phyloP scores from a whole-genome alignment of 2,329 filamentous ascomycete genomes.

The Metarhizium brunneum region DNA sequence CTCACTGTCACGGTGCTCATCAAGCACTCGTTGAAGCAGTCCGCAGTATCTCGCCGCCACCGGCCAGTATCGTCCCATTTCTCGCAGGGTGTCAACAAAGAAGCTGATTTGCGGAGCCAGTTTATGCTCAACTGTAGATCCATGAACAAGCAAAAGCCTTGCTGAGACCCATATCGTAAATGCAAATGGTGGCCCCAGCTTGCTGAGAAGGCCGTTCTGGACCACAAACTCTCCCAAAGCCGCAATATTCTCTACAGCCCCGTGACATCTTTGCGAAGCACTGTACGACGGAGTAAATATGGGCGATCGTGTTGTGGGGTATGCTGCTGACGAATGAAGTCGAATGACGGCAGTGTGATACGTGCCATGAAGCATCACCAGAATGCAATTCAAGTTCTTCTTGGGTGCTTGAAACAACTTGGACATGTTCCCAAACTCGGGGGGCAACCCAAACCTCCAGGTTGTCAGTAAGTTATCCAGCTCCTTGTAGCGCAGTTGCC shows the following conservation, averaged over 20 bases:
- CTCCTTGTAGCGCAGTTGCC: constrained; percentile 80
- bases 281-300: constrained; percentile 86
- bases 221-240: constrained; percentile 71
- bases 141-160: constrained; percentile 77
- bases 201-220: constrained; percentile 62
- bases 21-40: constrained; percentile 72
- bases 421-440: constrained; percentile 76
- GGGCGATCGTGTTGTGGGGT: constrained; percentile 77
- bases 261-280: constrained; percentile 73
- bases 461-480: constrained; percentile 69
- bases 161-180: constrained; percentile 91
- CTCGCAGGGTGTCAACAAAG: constrained; percentile 71
- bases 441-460: constrained; percentile 78
- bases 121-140: constrained; percentile 78
- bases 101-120: constrained; percentile 71
- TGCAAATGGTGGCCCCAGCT: constrained; percentile 81
- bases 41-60: constrained; percentile 75
- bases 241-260: constrained; percentile 74
- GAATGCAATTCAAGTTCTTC: constrained; percentile 67
- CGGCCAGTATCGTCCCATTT: constrained; percentile 77
- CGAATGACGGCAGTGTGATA: constrained; percentile 87
- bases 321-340: constrained; percentile 84
- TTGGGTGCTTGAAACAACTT: constrained; percentile 63
- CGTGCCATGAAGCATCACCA: constrained; percentile 86
- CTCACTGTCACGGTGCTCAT: constrained; percentile 76